Percentiles rank a stretch among this genome's conserved stretches.
Conservation (phyloP, 1,139 yeast species). For the Candida neerlandica region DNA sequence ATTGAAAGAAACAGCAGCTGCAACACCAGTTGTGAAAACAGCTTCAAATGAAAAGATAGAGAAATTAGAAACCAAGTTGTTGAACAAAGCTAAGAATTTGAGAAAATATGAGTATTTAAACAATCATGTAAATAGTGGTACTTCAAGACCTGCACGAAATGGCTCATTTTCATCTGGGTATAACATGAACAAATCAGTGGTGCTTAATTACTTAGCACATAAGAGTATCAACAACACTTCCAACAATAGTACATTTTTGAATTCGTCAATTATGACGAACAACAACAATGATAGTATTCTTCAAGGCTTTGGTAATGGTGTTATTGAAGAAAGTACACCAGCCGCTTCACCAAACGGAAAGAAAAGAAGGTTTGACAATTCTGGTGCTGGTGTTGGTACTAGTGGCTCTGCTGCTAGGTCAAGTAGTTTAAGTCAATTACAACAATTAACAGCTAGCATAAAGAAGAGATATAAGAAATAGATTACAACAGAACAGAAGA, state of each 20-base stretch:
- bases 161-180: conserved; percentile 16
- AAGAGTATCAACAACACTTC: conserved; percentile 6
- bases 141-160: conserved; percentile 1
- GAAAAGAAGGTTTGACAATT: conserved; percentile 13
- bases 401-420: conserved; percentile 20
- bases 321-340: conserved; percentile 46
- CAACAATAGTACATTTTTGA: conserved; percentile 22
- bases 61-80: conserved; percentile 26
- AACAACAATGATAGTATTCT: conserved; percentile 26
- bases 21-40: background rate
- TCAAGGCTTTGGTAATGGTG: conserved; percentile 43
- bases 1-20: background rate
- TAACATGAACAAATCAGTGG: conserved; percentile 13
- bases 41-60: conserved; percentile 20
- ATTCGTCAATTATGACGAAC: conserved; percentile 24
- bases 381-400: conserved; percentile 17
- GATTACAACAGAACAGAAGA: background rate
- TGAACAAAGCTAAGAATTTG: conserved; percentile 34
- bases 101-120: conserved; percentile 38
- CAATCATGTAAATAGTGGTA: conserved; percentile 26
- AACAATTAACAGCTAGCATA: conserved; percentile 40
- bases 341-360: conserved; percentile 30
- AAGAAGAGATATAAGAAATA: conserved; percentile 29
- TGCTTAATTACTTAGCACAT: conserved; percentile 12
- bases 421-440: conserved; percentile 35